Base-by-base conservation (phyloP, 2,329 filamentous ascomycete genomes). In the Botrytis byssoidea region DNA sequence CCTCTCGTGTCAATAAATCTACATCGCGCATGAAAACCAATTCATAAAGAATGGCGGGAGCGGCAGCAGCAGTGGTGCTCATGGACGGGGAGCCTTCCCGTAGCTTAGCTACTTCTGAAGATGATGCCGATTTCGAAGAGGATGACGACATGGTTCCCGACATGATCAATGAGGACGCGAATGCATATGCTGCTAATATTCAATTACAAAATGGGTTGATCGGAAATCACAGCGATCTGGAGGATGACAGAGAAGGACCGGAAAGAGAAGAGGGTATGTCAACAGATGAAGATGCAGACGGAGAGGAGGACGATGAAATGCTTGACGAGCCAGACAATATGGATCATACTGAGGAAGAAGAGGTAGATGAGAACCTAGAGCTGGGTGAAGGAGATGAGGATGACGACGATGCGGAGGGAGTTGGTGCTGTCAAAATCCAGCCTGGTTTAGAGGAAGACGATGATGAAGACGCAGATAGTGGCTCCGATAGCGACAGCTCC, bases 371-470 rank as follows among this genome's bases (percentile, higher is more conserved):
- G 44, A 79, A 85, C 12, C 86, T 85, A 7, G 81, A 80, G 22
- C 82, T 83, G n/a, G 82, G 79, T 14, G 82, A 83, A 40, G 84
- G 84, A 73, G 82, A 83, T 29, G 83, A 82, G 4, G 85, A 85
- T 73, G 80, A 81, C 59, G 82, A 80, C 61, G 81, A 83, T 77
- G 79, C 74, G 35, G 80, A 80, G 74, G 79, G 79, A 35, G 79
- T 81, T 59, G 80, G 80, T 25, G 80, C 80, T 46, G 80, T 81
- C 18, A 82, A 82, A 74, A 81, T 82, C 68, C 79, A 81, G 65
- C 78, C 81, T 44, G 78, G 78, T 3, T 64, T 76, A 48, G 57
- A 74, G 25, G 78, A 79, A 18, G 81, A 83, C 46, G 83, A 85
- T 29, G 81, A 83, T 74, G 82, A 82, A 72, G 83, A 82, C 29